Conservation (phyloP, 352 stramenopile genomes). For the Phytophthora fragariae region DNA sequence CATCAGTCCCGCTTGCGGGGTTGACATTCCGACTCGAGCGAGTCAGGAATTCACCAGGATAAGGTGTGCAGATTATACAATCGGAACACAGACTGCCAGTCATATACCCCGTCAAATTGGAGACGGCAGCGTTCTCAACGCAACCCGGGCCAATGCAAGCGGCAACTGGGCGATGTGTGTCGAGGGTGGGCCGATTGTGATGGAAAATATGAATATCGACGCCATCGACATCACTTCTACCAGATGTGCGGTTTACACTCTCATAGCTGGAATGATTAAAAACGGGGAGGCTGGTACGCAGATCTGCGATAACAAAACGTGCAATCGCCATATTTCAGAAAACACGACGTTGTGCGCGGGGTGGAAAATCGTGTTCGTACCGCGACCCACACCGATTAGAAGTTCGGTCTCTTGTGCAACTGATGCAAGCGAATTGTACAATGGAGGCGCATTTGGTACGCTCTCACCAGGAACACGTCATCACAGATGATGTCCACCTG, state of each 20-base stretch:
- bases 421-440: not conserved
- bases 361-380: not conserved
- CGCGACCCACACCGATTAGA: not conserved
- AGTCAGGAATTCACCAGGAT: not conserved
- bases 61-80: not conserved
- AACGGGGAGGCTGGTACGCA: not conserved
- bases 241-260: not conserved
- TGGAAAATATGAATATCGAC: not conserved
- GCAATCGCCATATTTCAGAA: not conserved
- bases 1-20: not conserved
- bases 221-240: not conserved
- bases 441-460: not conserved
- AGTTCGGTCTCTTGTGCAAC: not conserved
- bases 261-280: not conserved
- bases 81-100: not conserved
- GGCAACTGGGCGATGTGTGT: not conserved
- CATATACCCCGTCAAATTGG: not conserved
- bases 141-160: not conserved
- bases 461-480: not conserved
- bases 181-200: not conserved
- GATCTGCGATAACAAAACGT: not conserved
- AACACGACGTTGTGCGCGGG: too few species aligned
- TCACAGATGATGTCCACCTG: too few species aligned
- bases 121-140: not conserved
- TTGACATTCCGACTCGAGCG: not conserved